phyloP scores from a whole-genome alignment of 805 yeast species.

The Kazachstania kunashirensis region DNA sequence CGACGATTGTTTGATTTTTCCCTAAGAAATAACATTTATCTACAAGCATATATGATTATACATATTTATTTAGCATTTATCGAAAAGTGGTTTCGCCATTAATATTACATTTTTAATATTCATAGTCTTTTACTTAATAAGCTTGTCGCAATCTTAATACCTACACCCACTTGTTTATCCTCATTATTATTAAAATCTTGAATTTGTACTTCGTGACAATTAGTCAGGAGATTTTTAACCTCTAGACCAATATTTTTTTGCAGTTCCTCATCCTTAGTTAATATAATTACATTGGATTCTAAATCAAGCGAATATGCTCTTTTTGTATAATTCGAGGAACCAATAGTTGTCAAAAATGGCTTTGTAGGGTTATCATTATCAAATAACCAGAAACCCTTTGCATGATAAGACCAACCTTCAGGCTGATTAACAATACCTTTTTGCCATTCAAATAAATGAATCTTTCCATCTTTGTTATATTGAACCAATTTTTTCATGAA shows the following conservation, averaged over 20 bases:
- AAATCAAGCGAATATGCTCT: slow-evolving; percentile 82
- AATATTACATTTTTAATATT: too few relatives aligned
- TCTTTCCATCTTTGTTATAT: slow-evolving; percentile 34
- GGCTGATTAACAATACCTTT: slow-evolving; percentile 73
- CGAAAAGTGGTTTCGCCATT: too few relatives aligned
- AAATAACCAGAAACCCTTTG: slow-evolving; percentile 86
- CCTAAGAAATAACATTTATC: too few relatives aligned
- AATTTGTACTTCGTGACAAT: slow-evolving; percentile 44
- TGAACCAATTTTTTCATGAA: slow-evolving; percentile 48
- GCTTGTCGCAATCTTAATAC: slow-evolving; percentile 60
- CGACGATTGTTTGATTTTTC: slow-evolving; percentile 1
- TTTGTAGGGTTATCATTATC: slow-evolving; percentile 35
- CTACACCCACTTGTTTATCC: slow-evolving; percentile 51
- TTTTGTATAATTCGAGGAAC: slow-evolving; percentile 88
- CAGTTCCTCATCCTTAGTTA: slow-evolving; percentile 58
- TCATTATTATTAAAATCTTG: slow-evolving; percentile 52
- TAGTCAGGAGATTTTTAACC: slow-evolving; percentile 45
- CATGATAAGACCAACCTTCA: slow-evolving; percentile 95
- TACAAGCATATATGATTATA: not conserved
- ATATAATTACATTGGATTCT: slow-evolving; percentile 74
- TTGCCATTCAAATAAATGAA: slow-evolving; percentile 73
- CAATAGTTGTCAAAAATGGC: slow-evolving; percentile 75
- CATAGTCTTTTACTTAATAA: slow-evolving; percentile 49
- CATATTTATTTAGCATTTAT: too few relatives aligned
- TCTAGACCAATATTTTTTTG: slow-evolving; percentile 52